These are phyloP conservation scores for Saccharomyces hybrid DNA, from an alignment of 1,139 yeast species.

Conservation along the genomic window DNA sequence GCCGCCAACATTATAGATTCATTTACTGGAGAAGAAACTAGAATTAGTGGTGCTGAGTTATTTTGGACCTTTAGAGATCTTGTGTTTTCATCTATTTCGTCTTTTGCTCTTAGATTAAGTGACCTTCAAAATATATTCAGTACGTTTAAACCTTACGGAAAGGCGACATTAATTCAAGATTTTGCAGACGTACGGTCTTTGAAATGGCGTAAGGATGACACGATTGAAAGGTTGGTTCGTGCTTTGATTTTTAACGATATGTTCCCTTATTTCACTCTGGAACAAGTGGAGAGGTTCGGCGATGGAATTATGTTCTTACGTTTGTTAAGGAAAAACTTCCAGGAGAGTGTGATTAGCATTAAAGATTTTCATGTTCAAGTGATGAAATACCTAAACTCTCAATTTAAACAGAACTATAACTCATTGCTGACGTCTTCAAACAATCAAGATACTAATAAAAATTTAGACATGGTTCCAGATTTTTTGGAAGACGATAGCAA, in stretches of 20 bases:
- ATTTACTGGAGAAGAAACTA: slow-evolving; percentile 1
- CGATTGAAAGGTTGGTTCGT: neutral
- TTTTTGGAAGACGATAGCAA: neutral
- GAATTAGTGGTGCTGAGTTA: neutral
- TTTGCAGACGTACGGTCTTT: neutral
- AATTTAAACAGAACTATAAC: neutral
- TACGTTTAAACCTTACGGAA: neutral
- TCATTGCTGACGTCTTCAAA: neutral
- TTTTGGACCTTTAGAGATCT: neutral
- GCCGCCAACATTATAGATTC: neutral
- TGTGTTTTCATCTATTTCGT: neutral
- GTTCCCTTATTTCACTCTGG: neutral
- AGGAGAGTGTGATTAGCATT: neutral
- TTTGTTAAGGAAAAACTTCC: neutral
- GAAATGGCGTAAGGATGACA: neutral
- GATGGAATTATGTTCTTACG: neutral
- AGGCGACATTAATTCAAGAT: neutral
- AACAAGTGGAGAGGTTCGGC: neutral
- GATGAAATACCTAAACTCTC: neutral
- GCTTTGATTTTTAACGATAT: neutral
- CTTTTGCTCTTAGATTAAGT: neutral
- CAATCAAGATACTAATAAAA: neutral
- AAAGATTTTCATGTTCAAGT: neutral
- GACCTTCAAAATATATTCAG: neutral
- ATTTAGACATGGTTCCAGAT: neutral